These are phyloP conservation scores for Aspergillus taichungensis DNA, from an alignment of 495 filamentous ascomycete species.

Conservation along the genomic window DNA sequence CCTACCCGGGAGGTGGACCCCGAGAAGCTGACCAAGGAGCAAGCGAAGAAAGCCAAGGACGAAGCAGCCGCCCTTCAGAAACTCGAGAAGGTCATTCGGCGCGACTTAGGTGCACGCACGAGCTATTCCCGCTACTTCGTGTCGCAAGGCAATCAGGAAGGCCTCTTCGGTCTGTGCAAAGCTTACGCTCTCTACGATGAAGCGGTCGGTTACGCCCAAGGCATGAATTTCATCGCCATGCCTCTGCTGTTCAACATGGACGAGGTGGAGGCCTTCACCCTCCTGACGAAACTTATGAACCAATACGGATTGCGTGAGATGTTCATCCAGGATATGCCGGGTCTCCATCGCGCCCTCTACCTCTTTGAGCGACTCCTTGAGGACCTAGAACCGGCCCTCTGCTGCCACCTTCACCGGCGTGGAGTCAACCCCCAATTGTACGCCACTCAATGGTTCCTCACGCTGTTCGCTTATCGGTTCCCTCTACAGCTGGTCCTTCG, in stretches of 20 bases:
- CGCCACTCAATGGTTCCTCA: constrained; percentile 98
- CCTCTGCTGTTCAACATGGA: constrained; percentile 98
- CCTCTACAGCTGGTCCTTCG: constrained; percentile 91
- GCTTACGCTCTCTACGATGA: constrained; percentile 96
- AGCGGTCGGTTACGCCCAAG: constrained; percentile 91
- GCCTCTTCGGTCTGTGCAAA: constrained; percentile 91
- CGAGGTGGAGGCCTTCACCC: constrained; percentile 91
- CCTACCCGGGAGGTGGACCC: constrained; percentile 52
- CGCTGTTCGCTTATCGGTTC: constrained; percentile 97
- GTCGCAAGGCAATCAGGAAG: constrained; percentile 83
- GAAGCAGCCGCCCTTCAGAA: constrained; percentile 62
- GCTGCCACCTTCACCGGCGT: constrained; percentile 85
- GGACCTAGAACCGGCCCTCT: constrained; percentile 86
- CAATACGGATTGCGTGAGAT: constrained; percentile 89
- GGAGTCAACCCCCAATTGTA: constrained; percentile 87
- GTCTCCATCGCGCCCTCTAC: constrained; percentile 84
- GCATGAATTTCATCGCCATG: constrained; percentile 98
- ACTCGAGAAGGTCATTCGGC: constrained; percentile 83
- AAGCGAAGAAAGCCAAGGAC: constrained; percentile 68
- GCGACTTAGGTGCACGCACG: constrained; percentile 84
- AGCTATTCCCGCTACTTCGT: constrained; percentile 93
- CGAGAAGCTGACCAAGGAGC: constrained; percentile 57
- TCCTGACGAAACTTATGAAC: constrained; percentile 92
- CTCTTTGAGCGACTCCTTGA: constrained; percentile 93
- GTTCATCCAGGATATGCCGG: constrained; percentile 94